Evolutionary conservation across 2,329 filamentous ascomycete genomes (phyloP), one percentile per base, ranked within the genome.

Genomic region (Aureobasidium sp.): DNA sequence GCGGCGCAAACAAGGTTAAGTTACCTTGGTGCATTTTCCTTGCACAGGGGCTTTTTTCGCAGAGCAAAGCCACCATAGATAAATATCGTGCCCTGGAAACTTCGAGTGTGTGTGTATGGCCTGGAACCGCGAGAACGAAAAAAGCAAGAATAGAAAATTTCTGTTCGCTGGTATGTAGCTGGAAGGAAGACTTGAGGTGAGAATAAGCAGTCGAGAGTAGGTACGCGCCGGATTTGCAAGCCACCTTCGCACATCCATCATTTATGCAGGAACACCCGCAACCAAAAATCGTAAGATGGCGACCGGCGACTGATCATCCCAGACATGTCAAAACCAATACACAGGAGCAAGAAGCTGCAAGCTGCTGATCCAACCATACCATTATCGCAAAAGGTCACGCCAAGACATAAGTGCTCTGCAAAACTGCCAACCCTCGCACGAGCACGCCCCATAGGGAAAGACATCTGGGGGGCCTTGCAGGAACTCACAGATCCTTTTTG

Each of bases 211-310:
- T 55, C 21, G 21, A 37, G 14, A 37, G 9, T 37, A 44, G 51
- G 51, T 55, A 55, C 37, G 11, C 9, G 51, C 51, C 51, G 51
- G 51, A 55, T 55, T 32, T 44, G 51, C 51, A 42, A 21, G 14
- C 9, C 11, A 44, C 41, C 9, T 16, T 16, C 21, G 34, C 27
- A 16, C 8, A 54, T 25, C 3, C 50, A 54, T 54, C 50, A 54
- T 41, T 2, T 9, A 44, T 34, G 37, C 51, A 55, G 51, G 51
- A 55, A 55, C 51, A 55, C 51, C 51, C 51, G 51, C 51, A 25
- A 44, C 8, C 13, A 5, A 34, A 25, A 11, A n/a, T 29, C 32
- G 51, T 55, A 29, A 44, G 14, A 55, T 44, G 29, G 34, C 16
- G 37, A 34, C 39, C 29, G 6, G 11, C 3, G 13, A 37, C 6